phyloP scores from a whole-genome alignment of 768 basidiomycete genomes.

The Trichaptum fuscoviolaceum region DNA sequence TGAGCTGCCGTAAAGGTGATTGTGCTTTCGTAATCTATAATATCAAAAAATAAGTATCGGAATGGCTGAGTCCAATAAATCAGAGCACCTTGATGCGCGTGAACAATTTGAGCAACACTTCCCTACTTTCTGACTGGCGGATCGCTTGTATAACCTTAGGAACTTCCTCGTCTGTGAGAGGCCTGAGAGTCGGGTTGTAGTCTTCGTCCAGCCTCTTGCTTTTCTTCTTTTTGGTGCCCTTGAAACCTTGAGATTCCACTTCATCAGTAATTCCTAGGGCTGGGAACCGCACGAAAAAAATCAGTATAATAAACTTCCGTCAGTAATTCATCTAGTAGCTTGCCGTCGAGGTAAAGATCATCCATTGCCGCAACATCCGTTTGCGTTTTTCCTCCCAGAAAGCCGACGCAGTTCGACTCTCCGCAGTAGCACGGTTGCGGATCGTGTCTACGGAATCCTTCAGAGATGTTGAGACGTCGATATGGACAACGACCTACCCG shows the following conservation, averaged over 20 bases:
- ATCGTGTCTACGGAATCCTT: conserved; percentile 58
- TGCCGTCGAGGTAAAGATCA: conserved; percentile 90
- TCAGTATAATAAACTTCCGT: conserved; percentile 7
- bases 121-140: conserved; percentile 79
- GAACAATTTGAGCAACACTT: conserved; percentile 77
- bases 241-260: conserved; percentile 73
- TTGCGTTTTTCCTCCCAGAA: conserved; percentile 97
- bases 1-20: conserved; percentile 71
- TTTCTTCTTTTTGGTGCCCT: conserved; percentile 86
- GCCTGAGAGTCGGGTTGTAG: conserved; percentile 80
- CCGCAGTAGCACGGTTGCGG: conserved; percentile 95
- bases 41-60: not conserved
- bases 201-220: conserved; percentile 93
- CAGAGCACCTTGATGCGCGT: conserved; percentile 69
- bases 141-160: conserved; percentile 91
- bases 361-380: conserved; percentile 94
- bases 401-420: conserved; percentile 91
- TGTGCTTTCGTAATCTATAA: conserved; percentile 80
- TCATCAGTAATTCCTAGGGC: conserved; percentile 94
- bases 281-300: conserved; percentile 23
- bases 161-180: conserved; percentile 72
- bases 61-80: conserved; percentile 7
- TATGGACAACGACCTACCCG: conserved; percentile 53
- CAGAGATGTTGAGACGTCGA: not conserved
- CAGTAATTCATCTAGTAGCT: conserved; percentile 13